Percentiles rank a stretch among this genome's conserved stretches.
Conservation (phyloP, 2,329 filamentous ascomycete species). For the Daldinia sp. region DNA sequence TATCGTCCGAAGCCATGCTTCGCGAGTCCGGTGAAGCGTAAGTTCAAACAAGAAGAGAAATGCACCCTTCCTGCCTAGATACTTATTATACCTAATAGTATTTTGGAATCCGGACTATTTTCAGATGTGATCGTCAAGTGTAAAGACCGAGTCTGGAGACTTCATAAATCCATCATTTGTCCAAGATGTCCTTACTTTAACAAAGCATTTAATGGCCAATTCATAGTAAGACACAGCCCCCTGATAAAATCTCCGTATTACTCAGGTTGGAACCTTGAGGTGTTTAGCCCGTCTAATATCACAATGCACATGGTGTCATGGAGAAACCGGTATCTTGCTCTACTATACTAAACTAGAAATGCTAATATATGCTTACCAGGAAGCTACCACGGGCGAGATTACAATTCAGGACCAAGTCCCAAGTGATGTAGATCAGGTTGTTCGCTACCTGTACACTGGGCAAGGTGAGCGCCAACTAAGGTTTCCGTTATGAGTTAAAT, state of each 20-base stretch:
- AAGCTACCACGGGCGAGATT: neutral
- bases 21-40: neutral
- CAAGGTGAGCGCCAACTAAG: neutral
- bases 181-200: slow-evolving; percentile 19
- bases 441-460: slow-evolving; percentile 15
- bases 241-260: neutral
- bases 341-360: neutral
- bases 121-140: slow-evolving; percentile 24
- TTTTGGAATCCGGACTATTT: slow-evolving; percentile 11
- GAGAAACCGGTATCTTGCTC: no score
- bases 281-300: no score
- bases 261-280: no score
- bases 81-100: neutral
- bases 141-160: slow-evolving; percentile 7
- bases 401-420: neutral
- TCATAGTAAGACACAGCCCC: slow-evolving; percentile 3
- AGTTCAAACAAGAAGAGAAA: neutral
- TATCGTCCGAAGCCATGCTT: neutral
- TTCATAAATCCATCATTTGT: slow-evolving; percentile 26
- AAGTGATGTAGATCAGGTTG: neutral
- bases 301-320: no score
- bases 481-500: neutral
- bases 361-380: slow-evolving; percentile 1
- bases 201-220: slow-evolving; percentile 19
- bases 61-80: neutral